Percentiles rank a stretch among this genome's conserved stretches.
These are phyloP conservation scores for Plasmodium blacklocki DNA, from an alignment of 169 alveolate species.

Conservation along the genomic window DNA sequence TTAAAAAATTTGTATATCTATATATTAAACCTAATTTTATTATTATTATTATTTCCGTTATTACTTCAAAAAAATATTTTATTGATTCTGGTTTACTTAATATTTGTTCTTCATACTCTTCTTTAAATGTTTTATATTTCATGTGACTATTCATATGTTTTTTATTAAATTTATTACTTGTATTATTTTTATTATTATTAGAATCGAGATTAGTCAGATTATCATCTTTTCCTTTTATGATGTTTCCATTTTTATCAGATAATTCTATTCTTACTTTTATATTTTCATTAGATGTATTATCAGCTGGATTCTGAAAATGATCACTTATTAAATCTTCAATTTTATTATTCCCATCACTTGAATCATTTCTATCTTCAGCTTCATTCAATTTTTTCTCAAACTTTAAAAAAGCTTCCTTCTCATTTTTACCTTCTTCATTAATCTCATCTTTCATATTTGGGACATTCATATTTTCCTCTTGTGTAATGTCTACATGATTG, in stretches of 20 bases:
- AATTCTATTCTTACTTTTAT: not conserved
- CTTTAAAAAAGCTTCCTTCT: not conserved
- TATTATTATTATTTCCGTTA: constrained; percentile 13
- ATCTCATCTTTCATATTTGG: not conserved
- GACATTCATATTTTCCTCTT: too few relatives aligned
- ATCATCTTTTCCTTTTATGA: not conserved
- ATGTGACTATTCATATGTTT: not conserved
- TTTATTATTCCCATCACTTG: not conserved
- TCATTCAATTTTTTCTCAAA: not conserved
- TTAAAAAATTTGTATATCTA: constrained; percentile 14
- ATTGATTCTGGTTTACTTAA: constrained; percentile 30
- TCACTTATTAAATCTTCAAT: not conserved
- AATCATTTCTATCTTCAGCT: not conserved
- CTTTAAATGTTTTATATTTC: not conserved
- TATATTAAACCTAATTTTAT: constrained; percentile 37
- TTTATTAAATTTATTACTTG: not conserved
- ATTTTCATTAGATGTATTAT: not conserved
- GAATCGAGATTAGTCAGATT: not conserved
- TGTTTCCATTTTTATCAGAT: not conserved
- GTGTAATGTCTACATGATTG: too few relatives aligned
- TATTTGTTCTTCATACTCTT: not conserved
- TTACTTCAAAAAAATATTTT: constrained; percentile 28
- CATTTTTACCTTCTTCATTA: not conserved
- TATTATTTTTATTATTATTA: not conserved
- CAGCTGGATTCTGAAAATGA: not conserved